Base-by-base conservation (phyloP, 352 stramenopile genomes). In the Plasmopara halstedii region DNA sequence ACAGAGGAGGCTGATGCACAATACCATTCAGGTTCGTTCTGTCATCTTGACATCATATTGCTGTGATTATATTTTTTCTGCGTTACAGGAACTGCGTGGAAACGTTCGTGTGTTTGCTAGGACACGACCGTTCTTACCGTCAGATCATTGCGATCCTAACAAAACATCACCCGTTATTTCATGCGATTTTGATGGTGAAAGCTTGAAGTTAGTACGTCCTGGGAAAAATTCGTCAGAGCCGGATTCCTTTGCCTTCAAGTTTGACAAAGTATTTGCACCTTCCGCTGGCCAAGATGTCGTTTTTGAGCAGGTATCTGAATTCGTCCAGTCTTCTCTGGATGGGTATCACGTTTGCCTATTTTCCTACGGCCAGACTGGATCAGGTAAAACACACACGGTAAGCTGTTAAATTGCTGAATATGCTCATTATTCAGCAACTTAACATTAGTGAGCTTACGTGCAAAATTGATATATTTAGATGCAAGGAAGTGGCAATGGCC, bases 61-160 rank as follows among this genome's bases (percentile, higher is more conserved):
- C 11, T 29, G 14, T 53, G 0, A 35, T 6, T 17, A 8, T 17
- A 6, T 14, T 1, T 17, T 35, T 35, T 3, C 10, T 42, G 23
- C 41, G 15, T 45, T 35, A 9, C 77, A 99, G 83, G 96, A 99
- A 60, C 70, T 99, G 18, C 84, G 96, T 39, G 97, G 97, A 45
- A 99, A 99, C 53, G 95, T 99, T 42, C 83, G 97, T 42, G 97
- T 99, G 2, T 98, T 97, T 67, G 94, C 88, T 1, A 76, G 95
- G 47, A 95, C 97, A 35, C 74, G 94, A 11, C 94, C 94, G 8
- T 89, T 97, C 53, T 54, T 97, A 8, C 72, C 82, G 13, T 85
- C 76, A 1, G 89, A 97, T 50, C 60, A 60, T 40, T 66, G 55
- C 22, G 55, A 95, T 35, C 47, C 58, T 6, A 64, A 69, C 14